A percentile compares a stretch with the other conserved stretches of the same genome.
Conservation (phyloP, 73 alveolate genomes). For the Symbiodinium pilosum region DNA sequence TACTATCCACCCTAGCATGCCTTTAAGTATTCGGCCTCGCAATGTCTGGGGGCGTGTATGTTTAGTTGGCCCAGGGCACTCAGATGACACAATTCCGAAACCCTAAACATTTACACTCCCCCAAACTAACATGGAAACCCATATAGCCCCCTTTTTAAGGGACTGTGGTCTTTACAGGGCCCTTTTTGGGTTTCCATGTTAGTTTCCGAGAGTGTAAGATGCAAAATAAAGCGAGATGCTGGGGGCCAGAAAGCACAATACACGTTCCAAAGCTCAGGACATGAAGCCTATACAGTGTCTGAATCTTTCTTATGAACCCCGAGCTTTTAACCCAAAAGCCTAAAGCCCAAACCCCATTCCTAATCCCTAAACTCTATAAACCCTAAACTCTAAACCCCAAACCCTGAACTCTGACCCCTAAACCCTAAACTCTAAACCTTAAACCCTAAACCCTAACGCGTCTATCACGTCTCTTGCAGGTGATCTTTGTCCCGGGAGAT, state of each 20-base stretch:
- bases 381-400: background rate
- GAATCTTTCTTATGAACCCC: background rate
- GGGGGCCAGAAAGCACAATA: background rate
- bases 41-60: no score
- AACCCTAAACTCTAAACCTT: no score
- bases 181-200: background rate
- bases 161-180: background rate
- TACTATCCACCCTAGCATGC: no score
- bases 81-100: no score
- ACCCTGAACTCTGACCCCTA: background rate
- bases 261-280: background rate
- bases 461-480: slow-evolving; percentile 88
- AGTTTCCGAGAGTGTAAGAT: background rate
- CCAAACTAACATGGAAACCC: no score
- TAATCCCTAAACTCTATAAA: background rate
- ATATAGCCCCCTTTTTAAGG: background rate
- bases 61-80: no score
- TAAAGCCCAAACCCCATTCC: background rate
- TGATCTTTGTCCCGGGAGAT: slow-evolving; percentile 97
- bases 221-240: background rate
- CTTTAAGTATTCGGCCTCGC: no score
- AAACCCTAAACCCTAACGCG: background rate
- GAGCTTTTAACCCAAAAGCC: background rate
- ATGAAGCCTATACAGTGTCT: background rate
- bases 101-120: no score